These are phyloP conservation scores for Lenwebbia sp. DNA, from an alignment of 345 rosid species.

Conservation along the genomic window DNA sequence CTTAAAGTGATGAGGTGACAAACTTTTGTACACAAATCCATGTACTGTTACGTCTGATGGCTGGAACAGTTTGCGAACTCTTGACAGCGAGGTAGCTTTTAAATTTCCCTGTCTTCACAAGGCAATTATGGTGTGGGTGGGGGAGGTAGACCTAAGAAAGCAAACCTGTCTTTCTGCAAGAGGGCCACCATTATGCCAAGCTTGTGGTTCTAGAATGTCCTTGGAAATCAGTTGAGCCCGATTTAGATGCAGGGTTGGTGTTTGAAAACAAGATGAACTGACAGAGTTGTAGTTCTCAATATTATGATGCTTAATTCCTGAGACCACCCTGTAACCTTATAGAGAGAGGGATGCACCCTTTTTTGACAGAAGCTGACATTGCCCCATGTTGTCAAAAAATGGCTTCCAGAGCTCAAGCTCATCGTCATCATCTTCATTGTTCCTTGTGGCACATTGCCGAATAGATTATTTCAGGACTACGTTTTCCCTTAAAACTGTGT, in stretches of 20 bases:
- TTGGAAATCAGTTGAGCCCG: background rate
- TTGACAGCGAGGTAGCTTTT: background rate
- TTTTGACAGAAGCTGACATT: background rate
- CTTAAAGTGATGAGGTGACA: background rate
- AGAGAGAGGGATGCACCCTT: background rate
- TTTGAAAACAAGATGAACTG: background rate
- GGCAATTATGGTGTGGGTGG: background rate
- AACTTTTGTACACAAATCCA: background rate
- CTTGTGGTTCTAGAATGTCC: background rate
- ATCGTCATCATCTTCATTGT: background rate
- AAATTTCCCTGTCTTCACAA: background rate
- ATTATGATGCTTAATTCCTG: background rate
- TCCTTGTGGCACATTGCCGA: background rate
- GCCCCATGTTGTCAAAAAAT: background rate
- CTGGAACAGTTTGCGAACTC: background rate
- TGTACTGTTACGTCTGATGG: background rate
- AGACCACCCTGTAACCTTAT: background rate
- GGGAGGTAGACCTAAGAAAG: background rate
- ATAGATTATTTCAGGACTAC: background rate
- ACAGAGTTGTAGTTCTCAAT: background rate
- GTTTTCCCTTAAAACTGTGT: background rate
- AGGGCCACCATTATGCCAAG: background rate
- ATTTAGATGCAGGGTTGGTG: background rate
- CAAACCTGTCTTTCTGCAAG: background rate
- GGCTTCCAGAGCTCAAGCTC: background rate